Base-by-base conservation (phyloP, 352 stramenopile species). In the Globisporangium paroecandrum region DNA sequence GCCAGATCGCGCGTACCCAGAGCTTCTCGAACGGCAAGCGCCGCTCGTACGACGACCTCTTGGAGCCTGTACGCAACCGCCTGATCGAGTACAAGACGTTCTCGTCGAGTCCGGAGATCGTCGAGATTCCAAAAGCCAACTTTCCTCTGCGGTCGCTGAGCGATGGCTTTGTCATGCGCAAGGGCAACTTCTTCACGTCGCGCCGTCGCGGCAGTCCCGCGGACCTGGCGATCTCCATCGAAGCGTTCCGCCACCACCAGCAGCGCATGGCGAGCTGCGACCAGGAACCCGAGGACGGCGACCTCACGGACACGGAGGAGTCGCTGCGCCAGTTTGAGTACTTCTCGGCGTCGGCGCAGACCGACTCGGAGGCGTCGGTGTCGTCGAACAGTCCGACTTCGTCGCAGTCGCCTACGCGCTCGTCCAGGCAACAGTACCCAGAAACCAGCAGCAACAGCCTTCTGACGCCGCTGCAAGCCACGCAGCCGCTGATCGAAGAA, bases 11-110 rank as follows among this genome's bases (percentile, higher is more conserved):
- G 29, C 65, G 70, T 22, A 82, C 78, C 4, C 74, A 85, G 47
- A 91, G 82, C 69, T 90, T 89, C 71, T 78, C 78, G 9, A 64
- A 62, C 4, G 18, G 58, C 25, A 82, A 90, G 73, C 83, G 81
- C n/a, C 81, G 82, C n/a, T 91, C 83, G 22, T 82, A 87, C 58
- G 83, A 92, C 63, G 77, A 90, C 43, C 70, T 94, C 56, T 70
- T 94, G 7, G 82, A 94, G 20, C 83, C 85, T 4, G 83, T 94
- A 22, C 83, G 83, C 15, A 90, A 71, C 27, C 82, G 83, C 38
- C 74, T 94, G 25, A 92, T 91, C 38, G 83, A 94, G 69, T 90
- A 94, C 77, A 92, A 91, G 80, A 90, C 79, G 12, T 92, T 94
- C 46, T 90, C 83, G 15, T 78, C 79, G 8, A 72, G 49, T 24